These are phyloP conservation scores for Centaurea solstitialis DNA, from an alignment of 129 eudicot species.

Conservation along the genomic window DNA sequence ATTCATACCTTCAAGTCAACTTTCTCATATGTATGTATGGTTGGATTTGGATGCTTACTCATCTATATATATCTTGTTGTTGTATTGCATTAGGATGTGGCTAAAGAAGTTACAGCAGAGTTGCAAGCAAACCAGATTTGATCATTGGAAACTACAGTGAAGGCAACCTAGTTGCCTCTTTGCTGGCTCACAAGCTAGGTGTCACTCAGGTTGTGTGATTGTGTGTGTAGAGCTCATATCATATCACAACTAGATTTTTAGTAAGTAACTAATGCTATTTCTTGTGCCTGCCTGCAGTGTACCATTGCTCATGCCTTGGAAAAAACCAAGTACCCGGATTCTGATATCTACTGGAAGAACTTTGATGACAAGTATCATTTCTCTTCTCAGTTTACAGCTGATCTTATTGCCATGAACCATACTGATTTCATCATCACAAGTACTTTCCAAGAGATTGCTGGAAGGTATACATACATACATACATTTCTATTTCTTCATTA, in stretches of 20 bases:
- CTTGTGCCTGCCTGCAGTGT: slow-evolving; percentile 42
- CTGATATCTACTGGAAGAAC: slow-evolving; percentile 83
- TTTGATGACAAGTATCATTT: slow-evolving; percentile 88
- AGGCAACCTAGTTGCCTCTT: slow-evolving; percentile 88
- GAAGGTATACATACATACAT: slow-evolving; percentile 46
- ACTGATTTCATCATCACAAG: slow-evolving; percentile 96
- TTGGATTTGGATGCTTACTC: background rate
- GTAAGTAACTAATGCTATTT: background rate
- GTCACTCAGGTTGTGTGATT: slow-evolving; percentile 93
- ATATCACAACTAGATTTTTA: background rate
- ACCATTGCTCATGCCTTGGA: slow-evolving; percentile 97
- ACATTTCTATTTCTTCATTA: background rate
- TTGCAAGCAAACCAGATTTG: slow-evolving; percentile 83
- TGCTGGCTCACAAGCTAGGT: slow-evolving; percentile 90
- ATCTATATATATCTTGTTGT: background rate
- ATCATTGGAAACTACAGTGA: slow-evolving; percentile 94
- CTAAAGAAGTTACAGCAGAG: slow-evolving; percentile 73
- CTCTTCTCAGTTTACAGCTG: slow-evolving; percentile 90
- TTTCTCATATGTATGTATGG: no score
- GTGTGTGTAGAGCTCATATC: background rate
- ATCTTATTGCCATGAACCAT: slow-evolving; percentile 91
- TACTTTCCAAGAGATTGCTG: slow-evolving; percentile 96
- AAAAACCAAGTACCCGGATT: slow-evolving; percentile 92
- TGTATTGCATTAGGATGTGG: slow-evolving; percentile 58
- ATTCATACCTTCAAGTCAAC: no score